Conservation (phyloP, 305 asterid genomes). For the Salvia sclarea region DNA sequence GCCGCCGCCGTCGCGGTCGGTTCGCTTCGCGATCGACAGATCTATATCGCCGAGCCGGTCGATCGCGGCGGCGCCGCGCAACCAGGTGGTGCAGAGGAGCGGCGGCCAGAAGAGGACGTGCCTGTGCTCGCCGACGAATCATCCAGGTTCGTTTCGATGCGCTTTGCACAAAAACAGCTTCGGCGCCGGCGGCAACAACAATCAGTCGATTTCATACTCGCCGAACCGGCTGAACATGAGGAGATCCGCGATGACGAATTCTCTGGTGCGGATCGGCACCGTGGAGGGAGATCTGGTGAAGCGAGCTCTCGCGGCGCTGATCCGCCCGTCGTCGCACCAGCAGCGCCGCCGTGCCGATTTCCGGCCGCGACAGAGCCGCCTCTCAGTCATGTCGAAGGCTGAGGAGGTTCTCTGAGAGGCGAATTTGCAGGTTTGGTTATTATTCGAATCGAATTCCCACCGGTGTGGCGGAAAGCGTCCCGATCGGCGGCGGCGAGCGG, state of each 20-base stretch:
- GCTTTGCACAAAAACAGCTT: constrained; percentile 61
- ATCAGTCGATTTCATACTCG: constrained; percentile 51
- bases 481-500: constrained; percentile 35
- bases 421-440: constrained; percentile 44
- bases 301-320: constrained; percentile 80
- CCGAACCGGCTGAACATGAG: constrained; percentile 77
- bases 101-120: constrained; percentile 61
- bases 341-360: constrained; percentile 75
- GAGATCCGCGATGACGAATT: constrained; percentile 97
- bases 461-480: constrained; percentile 24
- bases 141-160: constrained; percentile 86
- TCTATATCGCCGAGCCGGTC: constrained; percentile 67
- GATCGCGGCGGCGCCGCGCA: constrained; percentile 49
- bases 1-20: constrained; percentile 50
- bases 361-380: constrained; percentile 71
- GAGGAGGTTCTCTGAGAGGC: constrained; percentile 36
- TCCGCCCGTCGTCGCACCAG: constrained; percentile 93
- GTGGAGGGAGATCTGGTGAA: constrained; percentile 91
- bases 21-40: constrained; percentile 70
- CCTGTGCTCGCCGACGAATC: constrained; percentile 79
- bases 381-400: constrained; percentile 64
- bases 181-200: constrained; percentile 31
- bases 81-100: constrained; percentile 62
- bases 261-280: constrained; percentile 89
- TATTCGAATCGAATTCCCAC: constrained; percentile 23